These are phyloP conservation scores for Talaromyces verruculosus DNA, from an alignment of 2,329 filamentous ascomycete genomes.

Conservation along the genomic window DNA sequence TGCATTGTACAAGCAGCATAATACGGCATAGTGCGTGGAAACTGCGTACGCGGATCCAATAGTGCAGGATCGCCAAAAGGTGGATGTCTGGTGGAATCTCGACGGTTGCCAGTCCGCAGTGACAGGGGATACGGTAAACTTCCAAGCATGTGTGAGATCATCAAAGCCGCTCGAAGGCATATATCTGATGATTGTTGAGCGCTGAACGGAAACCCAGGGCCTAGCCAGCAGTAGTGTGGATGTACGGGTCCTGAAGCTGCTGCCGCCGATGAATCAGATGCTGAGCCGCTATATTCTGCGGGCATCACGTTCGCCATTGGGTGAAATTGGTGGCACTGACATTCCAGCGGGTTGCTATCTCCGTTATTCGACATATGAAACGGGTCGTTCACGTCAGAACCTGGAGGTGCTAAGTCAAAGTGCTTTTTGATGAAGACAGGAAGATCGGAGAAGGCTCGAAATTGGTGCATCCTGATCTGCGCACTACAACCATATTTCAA, in stretches of 20 bases:
- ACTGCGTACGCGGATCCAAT: slow-evolving; percentile 23
- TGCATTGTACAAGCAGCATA: slow-evolving; percentile 52
- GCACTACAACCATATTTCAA: slow-evolving; percentile 33
- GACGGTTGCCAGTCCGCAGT: slow-evolving; percentile 22
- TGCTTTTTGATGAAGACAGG: slow-evolving; percentile 49
- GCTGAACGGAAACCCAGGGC: slow-evolving; percentile 42
- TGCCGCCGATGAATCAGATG: slow-evolving; percentile 34
- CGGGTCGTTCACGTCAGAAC: slow-evolving; percentile 24
- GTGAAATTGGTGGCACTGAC: slow-evolving; percentile 35
- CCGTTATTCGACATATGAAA: slow-evolving; percentile 23
- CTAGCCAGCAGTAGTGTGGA: slow-evolving; percentile 22
- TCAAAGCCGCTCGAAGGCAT: slow-evolving; percentile 42
- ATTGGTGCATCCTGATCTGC: slow-evolving; percentile 49
- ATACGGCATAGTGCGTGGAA: slow-evolving; percentile 48
- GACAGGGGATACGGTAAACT: slow-evolving; percentile 41
- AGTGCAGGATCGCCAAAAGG: slow-evolving; percentile 23
- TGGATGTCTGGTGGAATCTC: slow-evolving; percentile 13
- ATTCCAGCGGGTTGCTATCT: slow-evolving; percentile 33
- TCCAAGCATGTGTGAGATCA: slow-evolving; percentile 45
- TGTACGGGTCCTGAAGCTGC: slow-evolving; percentile 33
- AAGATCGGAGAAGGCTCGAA: slow-evolving; percentile 48
- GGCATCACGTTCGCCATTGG: slow-evolving; percentile 32
- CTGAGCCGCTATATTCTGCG: slow-evolving; percentile 35
- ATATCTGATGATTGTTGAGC: slow-evolving; percentile 43
- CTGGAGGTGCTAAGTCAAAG: slow-evolving; percentile 44